Base-by-base conservation (phyloP, 768 basidiomycete species). In the Suillus subaureus region DNA sequence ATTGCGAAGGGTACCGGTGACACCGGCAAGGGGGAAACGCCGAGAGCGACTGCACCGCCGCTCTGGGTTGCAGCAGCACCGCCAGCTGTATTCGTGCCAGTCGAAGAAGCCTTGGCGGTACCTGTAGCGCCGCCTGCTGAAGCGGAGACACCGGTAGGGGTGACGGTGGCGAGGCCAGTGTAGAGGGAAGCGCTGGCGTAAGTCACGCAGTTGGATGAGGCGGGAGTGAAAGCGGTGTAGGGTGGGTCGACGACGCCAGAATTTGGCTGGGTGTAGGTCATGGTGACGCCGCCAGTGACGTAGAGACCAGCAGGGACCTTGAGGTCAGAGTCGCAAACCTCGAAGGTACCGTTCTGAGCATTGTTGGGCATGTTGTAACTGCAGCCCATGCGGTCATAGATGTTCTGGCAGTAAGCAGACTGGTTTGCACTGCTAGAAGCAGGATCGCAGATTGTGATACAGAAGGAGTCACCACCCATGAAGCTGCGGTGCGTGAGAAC, bases 351-450 rank as follows among this genome's bases (percentile, higher is more conserved):
- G 47, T 87, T 79, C 57, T 82, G 69, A 26, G 88, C 88, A 43
- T 79, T 76, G 74, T 82, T 86, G 21, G 93, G 93, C 56, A 87
- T 88, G 76, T 93, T 94, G 81, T 89, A 92, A 0, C 68, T 62
- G 70, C 90, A 89, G 11, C 93, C 93, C 57, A 92, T 83, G 51
- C 84, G 85, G 72, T 93, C 92, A 68, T 81, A 90, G 67, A 85
- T 82, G 82, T 95, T 89, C 75, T 91, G 78, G 79, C 92, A 94
- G 74, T 78, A 87, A 9, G 79, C 68, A 3, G 77, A 74, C 8
- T 85, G 82, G 33, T 78, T 54, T 6, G 31, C 11, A 63, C 84
- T 76, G 15, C 84, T 71, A 21, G 77, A 76, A 0, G 74, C 64
- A 2, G 88, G 87, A 70, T 90, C 84, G 77, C 93, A 94, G 0